A percentile compares a stretch with the other conserved stretches of the same genome.
These are phyloP conservation scores for Penicillium sp. DNA, from an alignment of 2,329 filamentous ascomycete genomes.

Conservation along the genomic window DNA sequence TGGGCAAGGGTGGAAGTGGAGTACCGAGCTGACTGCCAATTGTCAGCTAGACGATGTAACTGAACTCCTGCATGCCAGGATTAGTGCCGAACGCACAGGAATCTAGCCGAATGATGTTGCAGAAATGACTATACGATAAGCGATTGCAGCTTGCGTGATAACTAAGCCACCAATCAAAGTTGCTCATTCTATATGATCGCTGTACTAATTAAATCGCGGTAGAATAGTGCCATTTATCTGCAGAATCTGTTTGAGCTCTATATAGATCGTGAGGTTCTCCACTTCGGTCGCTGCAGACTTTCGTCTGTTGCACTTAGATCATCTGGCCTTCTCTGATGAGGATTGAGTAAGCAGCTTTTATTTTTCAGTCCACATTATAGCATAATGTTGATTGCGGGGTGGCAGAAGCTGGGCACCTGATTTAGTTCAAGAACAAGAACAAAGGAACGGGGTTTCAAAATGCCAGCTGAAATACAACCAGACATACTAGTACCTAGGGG, in stretches of 20 bases:
- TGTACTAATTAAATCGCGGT: not conserved
- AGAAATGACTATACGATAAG: not conserved
- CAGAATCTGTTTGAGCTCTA: not conserved
- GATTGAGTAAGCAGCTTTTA: too few relatives aligned
- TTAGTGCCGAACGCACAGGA: not conserved
- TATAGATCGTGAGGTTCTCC: not conserved
- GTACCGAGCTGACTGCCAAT: not conserved
- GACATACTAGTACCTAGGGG: too few relatives aligned
- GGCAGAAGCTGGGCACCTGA: not conserved
- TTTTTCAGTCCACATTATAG: not conserved
- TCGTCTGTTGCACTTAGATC: not conserved
- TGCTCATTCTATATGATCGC: not conserved
- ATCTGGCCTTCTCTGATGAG: not conserved
- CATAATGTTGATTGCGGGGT: not conserved
- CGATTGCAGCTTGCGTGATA: not conserved
- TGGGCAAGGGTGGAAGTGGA: not conserved
- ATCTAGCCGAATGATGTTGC: not conserved
- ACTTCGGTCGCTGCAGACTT: not conserved
- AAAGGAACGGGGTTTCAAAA: not conserved
- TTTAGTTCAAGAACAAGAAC: not conserved
- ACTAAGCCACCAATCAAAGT: not conserved
- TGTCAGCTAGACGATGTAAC: not conserved
- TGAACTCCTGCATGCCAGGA: not conserved
- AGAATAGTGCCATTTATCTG: not conserved
- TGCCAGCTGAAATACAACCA: not conserved